Conservation (phyloP, 1,284 basidiomycete species). For the Irpex sp. region DNA sequence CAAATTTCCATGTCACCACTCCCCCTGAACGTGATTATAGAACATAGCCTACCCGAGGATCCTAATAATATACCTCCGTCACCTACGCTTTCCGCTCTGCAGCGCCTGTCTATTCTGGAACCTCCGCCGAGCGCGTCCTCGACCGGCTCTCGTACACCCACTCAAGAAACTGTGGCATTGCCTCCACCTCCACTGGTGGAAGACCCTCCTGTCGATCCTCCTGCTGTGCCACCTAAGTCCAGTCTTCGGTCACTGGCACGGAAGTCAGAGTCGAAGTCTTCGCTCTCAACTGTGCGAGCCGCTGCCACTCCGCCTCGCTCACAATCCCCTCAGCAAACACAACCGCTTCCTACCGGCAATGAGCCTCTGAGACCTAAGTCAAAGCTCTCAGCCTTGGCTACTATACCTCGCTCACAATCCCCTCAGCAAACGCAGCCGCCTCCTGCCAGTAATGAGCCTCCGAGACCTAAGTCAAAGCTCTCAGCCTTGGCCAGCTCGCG, state of each 20-base stretch:
- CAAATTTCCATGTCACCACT: not conserved
- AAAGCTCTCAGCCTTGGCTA: constrained; percentile 51
- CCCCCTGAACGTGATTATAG: not conserved
- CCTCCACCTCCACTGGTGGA: constrained; percentile 38
- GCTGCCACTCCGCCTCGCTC: constrained; percentile 24
- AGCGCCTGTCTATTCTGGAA: constrained; percentile 59
- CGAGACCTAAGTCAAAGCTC: constrained; percentile 53
- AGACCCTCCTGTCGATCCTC: constrained; percentile 33
- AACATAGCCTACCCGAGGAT: constrained; percentile 30
- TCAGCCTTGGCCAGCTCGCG: constrained; percentile 56
- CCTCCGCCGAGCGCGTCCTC: constrained; percentile 50
- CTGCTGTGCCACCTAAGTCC: constrained; percentile 38
- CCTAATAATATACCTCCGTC: constrained; percentile 52
- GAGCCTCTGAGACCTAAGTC: constrained; percentile 39
- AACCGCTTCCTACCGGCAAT: constrained; percentile 5
- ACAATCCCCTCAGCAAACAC: not conserved
- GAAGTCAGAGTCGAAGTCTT: constrained; percentile 17
- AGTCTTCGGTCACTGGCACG: constrained; percentile 22
- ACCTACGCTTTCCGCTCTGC: constrained; percentile 47
- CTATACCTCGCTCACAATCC: not conserved
- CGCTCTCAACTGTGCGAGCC: constrained; percentile 16
- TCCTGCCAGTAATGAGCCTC: constrained; percentile 1
- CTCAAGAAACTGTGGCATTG: constrained; percentile 33
- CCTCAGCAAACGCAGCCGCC: constrained; percentile 4
- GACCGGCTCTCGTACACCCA: constrained; percentile 41